Conservation (phyloP, 225 moss, liverwort and hornwort species). For the Marchantia paleacea region DNA sequence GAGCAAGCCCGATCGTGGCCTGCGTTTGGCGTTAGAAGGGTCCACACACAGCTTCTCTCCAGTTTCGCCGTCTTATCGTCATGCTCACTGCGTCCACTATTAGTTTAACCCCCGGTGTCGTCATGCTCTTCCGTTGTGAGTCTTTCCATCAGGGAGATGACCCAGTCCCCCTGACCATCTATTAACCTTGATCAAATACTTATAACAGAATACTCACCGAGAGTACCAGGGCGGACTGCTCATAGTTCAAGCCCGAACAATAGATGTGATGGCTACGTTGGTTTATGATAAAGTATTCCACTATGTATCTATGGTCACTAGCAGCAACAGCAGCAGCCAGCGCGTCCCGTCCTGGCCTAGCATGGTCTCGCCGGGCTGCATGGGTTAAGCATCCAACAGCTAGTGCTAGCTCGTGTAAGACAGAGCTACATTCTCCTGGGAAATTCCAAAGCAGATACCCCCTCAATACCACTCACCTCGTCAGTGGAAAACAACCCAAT, state of each 20-base stretch:
- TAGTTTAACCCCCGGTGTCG: background rate
- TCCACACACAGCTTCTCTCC: background rate
- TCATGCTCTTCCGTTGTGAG: constrained; percentile 1
- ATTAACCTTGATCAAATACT: background rate
- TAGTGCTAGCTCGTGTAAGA: background rate
- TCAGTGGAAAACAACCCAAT: background rate
- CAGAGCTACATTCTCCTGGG: background rate
- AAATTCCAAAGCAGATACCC: background rate
- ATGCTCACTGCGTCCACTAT: background rate
- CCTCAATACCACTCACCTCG: background rate
- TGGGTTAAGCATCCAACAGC: background rate
- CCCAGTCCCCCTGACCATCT: background rate
- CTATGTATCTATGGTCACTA: background rate
- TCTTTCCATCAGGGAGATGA: background rate
- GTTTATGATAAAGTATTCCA: background rate
- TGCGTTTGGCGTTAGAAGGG: background rate
- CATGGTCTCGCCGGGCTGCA: background rate
- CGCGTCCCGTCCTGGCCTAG: background rate
- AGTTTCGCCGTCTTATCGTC: background rate
- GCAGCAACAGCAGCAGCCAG: background rate
- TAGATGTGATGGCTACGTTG: background rate
- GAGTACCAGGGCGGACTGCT: background rate
- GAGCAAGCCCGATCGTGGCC: background rate
- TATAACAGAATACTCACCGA: background rate
- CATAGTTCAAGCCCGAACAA: background rate